A percentile compares a stretch with the other conserved stretches of the same genome.
These are phyloP conservation scores for Mycosphaerelloides madeirae DNA, from an alignment of 2,329 filamentous ascomycete genomes.

Conservation along the genomic window DNA sequence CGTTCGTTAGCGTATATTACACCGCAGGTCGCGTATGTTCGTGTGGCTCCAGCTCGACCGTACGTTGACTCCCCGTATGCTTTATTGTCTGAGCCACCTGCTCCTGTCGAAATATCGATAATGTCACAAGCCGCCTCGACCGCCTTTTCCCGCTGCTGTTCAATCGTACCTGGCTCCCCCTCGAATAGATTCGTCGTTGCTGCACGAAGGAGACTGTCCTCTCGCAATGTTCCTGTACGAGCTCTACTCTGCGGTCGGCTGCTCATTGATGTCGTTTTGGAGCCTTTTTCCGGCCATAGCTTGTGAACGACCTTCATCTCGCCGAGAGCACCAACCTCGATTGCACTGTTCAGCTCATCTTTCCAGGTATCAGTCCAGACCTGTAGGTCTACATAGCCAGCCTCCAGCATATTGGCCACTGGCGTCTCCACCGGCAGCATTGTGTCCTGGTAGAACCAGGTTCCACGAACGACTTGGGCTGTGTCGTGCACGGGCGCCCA, in stretches of 20 bases:
- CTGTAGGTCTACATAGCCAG: constrained; percentile 79
- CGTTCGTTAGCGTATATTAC: constrained; percentile 78
- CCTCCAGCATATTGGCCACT: constrained; percentile 86
- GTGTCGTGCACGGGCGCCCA: constrained; percentile 94
- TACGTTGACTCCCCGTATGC: constrained; percentile 41
- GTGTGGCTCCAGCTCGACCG: constrained; percentile 44
- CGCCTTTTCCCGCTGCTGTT: constrained; percentile 40
- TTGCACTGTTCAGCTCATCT: constrained; percentile 83
- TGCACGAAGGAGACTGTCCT: constrained; percentile 20
- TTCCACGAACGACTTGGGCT: constrained; percentile 74
- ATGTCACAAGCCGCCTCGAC: constrained; percentile 44
- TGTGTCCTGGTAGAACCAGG: constrained; percentile 96
- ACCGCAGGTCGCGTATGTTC: constrained; percentile 67
- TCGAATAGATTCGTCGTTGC: constrained; percentile 29
- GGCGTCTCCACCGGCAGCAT: constrained; percentile 83
- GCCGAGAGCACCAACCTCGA: constrained; percentile 82
- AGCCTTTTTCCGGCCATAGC: constrained; percentile 69
- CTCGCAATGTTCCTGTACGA: constrained; percentile 4
- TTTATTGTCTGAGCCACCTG: constrained; percentile 45
- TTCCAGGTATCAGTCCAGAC: constrained; percentile 84
- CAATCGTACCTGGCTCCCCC: constrained; percentile 37
- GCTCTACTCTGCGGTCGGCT: neutral
- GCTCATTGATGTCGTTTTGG: constrained; percentile 34
- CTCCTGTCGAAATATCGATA: constrained; percentile 45
- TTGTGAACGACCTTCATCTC: constrained; percentile 86